phyloP scores from a whole-genome alignment of 1,284 basidiomycete species.

The Moesziomyces globuligerus region DNA sequence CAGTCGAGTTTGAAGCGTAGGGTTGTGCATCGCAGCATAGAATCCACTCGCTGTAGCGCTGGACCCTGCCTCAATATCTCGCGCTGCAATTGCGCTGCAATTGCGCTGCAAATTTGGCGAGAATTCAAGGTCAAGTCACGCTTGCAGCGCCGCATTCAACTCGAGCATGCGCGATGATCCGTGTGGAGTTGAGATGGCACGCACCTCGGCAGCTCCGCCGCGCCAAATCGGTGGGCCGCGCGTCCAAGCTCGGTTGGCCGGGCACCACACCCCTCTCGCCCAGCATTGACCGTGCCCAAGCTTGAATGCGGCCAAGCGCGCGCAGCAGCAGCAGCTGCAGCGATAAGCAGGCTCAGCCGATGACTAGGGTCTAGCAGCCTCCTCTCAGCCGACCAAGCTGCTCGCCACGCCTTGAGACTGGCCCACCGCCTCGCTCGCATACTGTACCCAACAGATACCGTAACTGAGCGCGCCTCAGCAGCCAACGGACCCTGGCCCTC shows the following conservation, averaged over 20 bases:
- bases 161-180: constrained; percentile 29
- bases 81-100: too few relatives aligned
- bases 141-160: too few relatives aligned
- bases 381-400: too few relatives aligned
- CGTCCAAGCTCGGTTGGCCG: background rate
- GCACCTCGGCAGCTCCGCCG: constrained; percentile 19
- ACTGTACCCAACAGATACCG: background rate
- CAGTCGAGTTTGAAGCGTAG: too few relatives aligned
- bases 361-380: background rate
- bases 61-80: too few relatives aligned
- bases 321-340: too few relatives aligned
- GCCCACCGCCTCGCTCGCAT: too few relatives aligned
- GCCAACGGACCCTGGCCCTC: background rate
- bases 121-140: background rate
- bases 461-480: background rate
- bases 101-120: too few relatives aligned
- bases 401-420: too few relatives aligned
- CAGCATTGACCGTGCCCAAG: too few relatives aligned
- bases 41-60: too few relatives aligned
- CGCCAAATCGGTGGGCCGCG: background rate
- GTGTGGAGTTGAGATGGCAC: constrained; percentile 35
- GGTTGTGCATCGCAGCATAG: too few relatives aligned
- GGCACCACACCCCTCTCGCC: constrained; percentile 22
- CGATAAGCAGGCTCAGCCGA: background rate
- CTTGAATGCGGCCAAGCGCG: background rate